These are phyloP conservation scores for Phytophthora idaei DNA, from an alignment of 352 stramenopile genomes.

Conservation along the genomic window DNA sequence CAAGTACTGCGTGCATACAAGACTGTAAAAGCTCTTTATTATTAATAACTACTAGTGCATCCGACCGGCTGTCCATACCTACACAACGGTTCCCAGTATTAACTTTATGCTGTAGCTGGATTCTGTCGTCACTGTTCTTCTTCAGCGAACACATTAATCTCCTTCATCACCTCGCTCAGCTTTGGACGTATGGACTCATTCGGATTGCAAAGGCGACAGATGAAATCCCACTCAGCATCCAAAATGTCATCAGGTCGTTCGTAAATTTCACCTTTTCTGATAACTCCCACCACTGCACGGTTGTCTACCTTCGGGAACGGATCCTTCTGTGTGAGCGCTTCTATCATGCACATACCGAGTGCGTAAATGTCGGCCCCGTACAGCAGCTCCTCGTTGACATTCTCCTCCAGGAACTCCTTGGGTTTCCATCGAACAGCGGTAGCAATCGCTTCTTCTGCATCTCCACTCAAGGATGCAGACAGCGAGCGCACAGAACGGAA, in stretches of 20 bases:
- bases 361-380: slow-evolving; percentile 36
- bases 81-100: too few species aligned
- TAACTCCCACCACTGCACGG: slow-evolving; percentile 4
- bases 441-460: not conserved
- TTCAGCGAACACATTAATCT: slow-evolving; percentile 11
- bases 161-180: slow-evolving; percentile 15
- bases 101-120: not conserved
- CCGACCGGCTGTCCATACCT: too few species aligned
- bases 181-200: slow-evolving; percentile 12
- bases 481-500: slow-evolving; percentile 20
- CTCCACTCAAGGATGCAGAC: slow-evolving; percentile 12
- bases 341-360: slow-evolving; percentile 38
- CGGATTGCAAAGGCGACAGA: slow-evolving; percentile 13
- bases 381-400: not conserved
- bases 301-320: slow-evolving; percentile 17
- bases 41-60: too few species aligned
- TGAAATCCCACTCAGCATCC: slow-evolving; percentile 18
- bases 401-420: slow-evolving; percentile 27
- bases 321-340: slow-evolving; percentile 20
- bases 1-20: too few species aligned
- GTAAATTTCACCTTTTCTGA: slow-evolving; percentile 9
- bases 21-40: too few species aligned
- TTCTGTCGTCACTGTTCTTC: slow-evolving; percentile 6
- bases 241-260: slow-evolving; percentile 10
- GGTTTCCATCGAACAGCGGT: slow-evolving; percentile 35